Evolutionary conservation across 306 rosid genomes (phyloP).

Genomic region (Medicago arabica): DNA sequence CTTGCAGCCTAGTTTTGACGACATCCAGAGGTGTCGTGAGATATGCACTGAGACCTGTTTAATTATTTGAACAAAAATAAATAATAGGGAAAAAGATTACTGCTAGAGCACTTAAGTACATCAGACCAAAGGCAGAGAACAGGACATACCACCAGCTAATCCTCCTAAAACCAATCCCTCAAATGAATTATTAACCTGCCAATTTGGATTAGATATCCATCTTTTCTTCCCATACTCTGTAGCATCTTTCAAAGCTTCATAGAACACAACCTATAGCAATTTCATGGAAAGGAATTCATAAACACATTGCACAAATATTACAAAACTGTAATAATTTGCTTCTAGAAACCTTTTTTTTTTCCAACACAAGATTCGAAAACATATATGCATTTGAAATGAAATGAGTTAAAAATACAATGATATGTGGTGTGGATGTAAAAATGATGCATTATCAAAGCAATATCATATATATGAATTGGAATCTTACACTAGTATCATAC

Average conservation of each 20-base stretch:
- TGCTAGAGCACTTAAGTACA: neutral
- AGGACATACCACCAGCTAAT: constrained; percentile 84
- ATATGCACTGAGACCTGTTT: constrained; percentile 79
- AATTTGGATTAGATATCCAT: constrained; percentile 53
- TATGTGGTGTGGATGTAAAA: neutral
- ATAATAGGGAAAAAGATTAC: neutral
- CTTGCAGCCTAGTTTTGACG: constrained; percentile 85
- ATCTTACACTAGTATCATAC: constrained; percentile 18
- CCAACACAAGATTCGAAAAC: neutral
- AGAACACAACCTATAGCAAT: constrained; percentile 70
- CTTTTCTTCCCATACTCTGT: constrained; percentile 66
- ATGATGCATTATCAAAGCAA: too few species aligned
- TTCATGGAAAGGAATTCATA: constrained; percentile 1
- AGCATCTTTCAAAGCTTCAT: constrained; percentile 76
- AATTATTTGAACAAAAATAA: constrained; percentile 34
- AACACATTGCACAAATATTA: neutral
- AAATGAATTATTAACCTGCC: constrained; percentile 60
- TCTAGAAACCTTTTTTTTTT: neutral
- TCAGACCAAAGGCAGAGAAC: constrained; percentile 35
- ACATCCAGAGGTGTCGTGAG: constrained; percentile 94
- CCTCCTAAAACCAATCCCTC: constrained; percentile 87
- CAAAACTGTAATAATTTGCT: neutral
- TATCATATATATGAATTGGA: neutral
- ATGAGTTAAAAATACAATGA: neutral
- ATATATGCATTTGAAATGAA: too few species aligned